phyloP scores from a whole-genome alignment of 2,329 filamentous ascomycete genomes.

The Cladophialophora chaetospira region DNA sequence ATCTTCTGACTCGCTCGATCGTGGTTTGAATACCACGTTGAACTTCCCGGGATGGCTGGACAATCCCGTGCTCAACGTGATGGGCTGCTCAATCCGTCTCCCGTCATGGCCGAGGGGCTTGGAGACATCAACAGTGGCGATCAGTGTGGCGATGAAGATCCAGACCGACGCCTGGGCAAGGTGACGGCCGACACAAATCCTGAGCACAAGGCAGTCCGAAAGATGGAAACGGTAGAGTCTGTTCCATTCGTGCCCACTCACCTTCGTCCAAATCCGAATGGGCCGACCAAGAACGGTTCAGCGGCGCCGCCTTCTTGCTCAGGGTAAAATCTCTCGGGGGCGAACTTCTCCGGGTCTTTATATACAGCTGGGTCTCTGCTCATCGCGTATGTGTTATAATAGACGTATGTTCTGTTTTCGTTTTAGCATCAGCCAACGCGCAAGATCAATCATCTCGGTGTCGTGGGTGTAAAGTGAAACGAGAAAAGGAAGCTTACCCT shows the following conservation, averaged over 20 bases:
- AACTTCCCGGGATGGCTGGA: conserved; percentile 6
- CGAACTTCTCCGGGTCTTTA: conserved; percentile 42
- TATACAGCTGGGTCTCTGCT: conserved; percentile 42
- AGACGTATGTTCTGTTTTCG: conserved; percentile 14
- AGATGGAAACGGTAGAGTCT: conserved; percentile 39
- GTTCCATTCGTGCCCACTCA: conserved; percentile 35
- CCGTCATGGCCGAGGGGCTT: conserved; percentile 40
- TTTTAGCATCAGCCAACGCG: background rate
- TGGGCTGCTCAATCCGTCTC: conserved; percentile 28
- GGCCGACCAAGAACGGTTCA: conserved; percentile 50
- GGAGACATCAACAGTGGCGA: conserved; percentile 14
- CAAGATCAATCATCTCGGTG: background rate
- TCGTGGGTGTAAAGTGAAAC: background rate
- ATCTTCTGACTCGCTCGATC: no score
- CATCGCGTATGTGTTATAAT: conserved; percentile 21
- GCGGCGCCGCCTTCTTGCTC: conserved; percentile 33
- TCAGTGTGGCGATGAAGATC: conserved; percentile 58
- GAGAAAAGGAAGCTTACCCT: background rate
- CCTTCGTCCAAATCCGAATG: conserved; percentile 59
- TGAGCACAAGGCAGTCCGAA: conserved; percentile 55
- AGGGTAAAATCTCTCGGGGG: conserved; percentile 47
- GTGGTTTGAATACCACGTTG: background rate
- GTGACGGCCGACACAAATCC: conserved; percentile 44
- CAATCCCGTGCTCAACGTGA: conserved; percentile 2
- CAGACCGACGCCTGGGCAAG: conserved; percentile 43